Base-by-base conservation (phyloP, 805 yeast species). In the Zygosaccharomyces bisporus region DNA sequence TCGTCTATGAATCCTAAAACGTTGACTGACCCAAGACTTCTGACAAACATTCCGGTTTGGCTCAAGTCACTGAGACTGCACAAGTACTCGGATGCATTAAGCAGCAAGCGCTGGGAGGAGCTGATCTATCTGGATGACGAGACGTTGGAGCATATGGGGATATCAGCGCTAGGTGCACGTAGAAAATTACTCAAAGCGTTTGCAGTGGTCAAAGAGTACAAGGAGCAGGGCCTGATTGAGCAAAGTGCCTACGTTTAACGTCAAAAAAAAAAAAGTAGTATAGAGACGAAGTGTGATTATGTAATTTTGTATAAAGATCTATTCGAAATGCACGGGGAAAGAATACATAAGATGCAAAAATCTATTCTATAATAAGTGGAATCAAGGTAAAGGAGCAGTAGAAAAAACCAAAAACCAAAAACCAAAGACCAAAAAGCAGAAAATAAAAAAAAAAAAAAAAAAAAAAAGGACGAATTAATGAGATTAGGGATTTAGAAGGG, bases 141-240 rank as follows among this genome's bases (percentile, higher is more conserved):
- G 4, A 77, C 80, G 46, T 72, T 93, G 56, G 88, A 83, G 52
- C 74, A 73, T 3, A 73, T 80, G 46, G 99, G 99, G 5, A 96
- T 93, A 32, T 77, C 81, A 53, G 97, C 99, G 0, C 73, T 93
- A 53, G 99, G 99, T 5, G 99, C 99, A 0, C 74, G 99, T 51
- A 78, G 97, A 45, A 93, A 93, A 68, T 75, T 93, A 63, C 69
- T 93, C 57, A 93, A 93, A 69, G 95, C 95, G 29, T 93, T 93
- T 69, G 86, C 81, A 48, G 83, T 81, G 45, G 95, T 91, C 35
- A 80, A 79, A 57, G 83, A 75, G 29, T 72, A 73, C 36, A 72
- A 72, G 53, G 75, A 70, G 46, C 64, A 59, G 5, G 70, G 72
- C 4, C 43, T 59, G 31, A 66, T 68, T 32, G 67, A 62, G 40